Evolutionary conservation across 495 filamentous ascomycete species (phyloP).

Genomic region (Xylona heveae): DNA sequence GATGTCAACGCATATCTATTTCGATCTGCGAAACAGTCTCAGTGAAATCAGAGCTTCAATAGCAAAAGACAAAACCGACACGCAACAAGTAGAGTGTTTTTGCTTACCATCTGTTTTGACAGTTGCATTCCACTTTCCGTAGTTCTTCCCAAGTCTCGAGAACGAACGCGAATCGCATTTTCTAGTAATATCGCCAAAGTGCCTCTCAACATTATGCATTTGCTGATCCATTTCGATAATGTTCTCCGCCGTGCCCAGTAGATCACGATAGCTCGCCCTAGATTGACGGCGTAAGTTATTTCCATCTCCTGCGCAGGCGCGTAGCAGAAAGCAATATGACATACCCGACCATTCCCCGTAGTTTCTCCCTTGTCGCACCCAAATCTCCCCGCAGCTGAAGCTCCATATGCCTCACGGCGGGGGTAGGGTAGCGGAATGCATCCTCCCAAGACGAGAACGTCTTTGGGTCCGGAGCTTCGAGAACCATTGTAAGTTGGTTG

Average conservation of each 20-base stretch:
- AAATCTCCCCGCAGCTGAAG: slow-evolving; percentile 41
- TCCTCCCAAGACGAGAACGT: slow-evolving; percentile 41
- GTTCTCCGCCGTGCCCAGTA: slow-evolving; percentile 77
- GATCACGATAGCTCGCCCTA: slow-evolving; percentile 74
- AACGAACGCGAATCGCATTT: slow-evolving; percentile 57
- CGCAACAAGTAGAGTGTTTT: slow-evolving; percentile 1
- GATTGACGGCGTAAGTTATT: slow-evolving; percentile 1
- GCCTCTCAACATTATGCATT: slow-evolving; percentile 50
- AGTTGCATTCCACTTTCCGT: slow-evolving; percentile 33
- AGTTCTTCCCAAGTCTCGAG: slow-evolving; percentile 41
- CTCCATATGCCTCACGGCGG: slow-evolving; percentile 38
- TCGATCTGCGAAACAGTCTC: slow-evolving; percentile 18
- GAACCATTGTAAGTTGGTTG: slow-evolving; percentile 38
- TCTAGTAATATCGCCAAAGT: slow-evolving; percentile 47
- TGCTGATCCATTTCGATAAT: slow-evolving; percentile 75
- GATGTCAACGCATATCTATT: slow-evolving; percentile 34
- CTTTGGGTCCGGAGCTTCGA: slow-evolving; percentile 33
- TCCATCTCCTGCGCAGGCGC: neutral
- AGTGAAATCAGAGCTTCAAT: slow-evolving; percentile 20
- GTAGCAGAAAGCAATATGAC: slow-evolving; percentile 9
- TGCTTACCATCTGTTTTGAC: slow-evolving; percentile 6
- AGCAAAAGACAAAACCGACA: no score
- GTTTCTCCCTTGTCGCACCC: slow-evolving; percentile 64
- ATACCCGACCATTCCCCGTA: slow-evolving; percentile 79
- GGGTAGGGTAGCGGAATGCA: slow-evolving; percentile 44